Percentiles rank a stretch among this genome's conserved stretches.
phyloP scores from a whole-genome alignment of 495 filamentous ascomycete genomes.

The Pseudotulostoma volvatum region DNA sequence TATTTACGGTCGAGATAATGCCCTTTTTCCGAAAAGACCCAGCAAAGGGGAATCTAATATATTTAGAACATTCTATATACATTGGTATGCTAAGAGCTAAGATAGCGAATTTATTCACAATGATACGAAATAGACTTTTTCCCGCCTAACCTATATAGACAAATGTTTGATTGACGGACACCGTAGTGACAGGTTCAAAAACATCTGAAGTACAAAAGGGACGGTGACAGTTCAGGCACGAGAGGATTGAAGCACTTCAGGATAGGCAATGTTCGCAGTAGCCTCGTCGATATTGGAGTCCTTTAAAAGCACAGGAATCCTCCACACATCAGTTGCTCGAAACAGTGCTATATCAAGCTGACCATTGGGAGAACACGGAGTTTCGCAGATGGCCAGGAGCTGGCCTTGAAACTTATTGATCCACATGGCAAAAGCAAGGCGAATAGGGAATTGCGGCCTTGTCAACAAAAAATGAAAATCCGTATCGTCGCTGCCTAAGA shows the following conservation, averaged over 20 bases:
- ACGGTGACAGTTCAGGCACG: no score
- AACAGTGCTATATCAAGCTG: not conserved
- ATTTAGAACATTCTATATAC: no score
- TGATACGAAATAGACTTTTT: no score
- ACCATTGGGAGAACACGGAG: not conserved
- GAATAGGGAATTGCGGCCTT: not conserved
- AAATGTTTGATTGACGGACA: no score
- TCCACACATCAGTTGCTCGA: not conserved
- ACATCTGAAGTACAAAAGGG: no score
- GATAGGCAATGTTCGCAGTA: not conserved
- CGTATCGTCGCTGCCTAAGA: not conserved
- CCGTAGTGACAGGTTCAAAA: no score
- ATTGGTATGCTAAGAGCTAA: no score
- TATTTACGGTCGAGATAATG: no score
- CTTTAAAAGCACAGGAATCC: not conserved
- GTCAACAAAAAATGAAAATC: not conserved
- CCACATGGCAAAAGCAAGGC: not conserved
- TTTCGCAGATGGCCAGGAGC: not conserved
- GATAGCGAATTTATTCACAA: no score
- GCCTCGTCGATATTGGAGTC: not conserved
- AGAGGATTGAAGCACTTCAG: not conserved
- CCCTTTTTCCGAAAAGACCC: no score
- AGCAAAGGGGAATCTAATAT: no score
- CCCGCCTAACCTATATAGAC: no score
- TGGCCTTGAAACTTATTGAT: constrained; percentile 1